phyloP scores from a whole-genome alignment of 2,329 filamentous ascomycete species.

The Trichoderma sp. region DNA sequence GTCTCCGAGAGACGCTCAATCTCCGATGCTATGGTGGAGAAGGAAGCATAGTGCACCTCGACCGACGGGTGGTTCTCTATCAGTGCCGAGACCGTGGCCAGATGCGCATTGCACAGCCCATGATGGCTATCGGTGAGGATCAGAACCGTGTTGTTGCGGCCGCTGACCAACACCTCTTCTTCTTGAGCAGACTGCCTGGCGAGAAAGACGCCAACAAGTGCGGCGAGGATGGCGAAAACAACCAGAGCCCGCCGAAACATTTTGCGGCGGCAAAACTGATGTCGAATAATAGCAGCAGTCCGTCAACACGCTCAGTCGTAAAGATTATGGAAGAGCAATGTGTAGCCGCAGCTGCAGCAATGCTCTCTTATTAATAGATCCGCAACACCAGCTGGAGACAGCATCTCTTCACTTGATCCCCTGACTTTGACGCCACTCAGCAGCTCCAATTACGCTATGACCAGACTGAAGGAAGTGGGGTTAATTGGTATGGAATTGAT shows the following conservation, averaged over 20 bases:
- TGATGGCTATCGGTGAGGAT: constrained; percentile 33
- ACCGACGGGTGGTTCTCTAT: constrained; percentile 33
- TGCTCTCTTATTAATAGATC: neutral
- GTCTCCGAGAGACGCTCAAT: constrained; percentile 23
- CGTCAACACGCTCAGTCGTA: neutral
- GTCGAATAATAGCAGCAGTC: neutral
- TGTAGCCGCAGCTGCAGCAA: neutral
- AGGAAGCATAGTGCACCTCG: constrained; percentile 37
- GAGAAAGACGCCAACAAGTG: constrained; percentile 1
- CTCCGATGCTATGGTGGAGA: constrained; percentile 22
- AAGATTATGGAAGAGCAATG: neutral
- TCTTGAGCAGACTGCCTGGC: neutral
- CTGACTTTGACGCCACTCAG: neutral
- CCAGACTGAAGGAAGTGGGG: neutral
- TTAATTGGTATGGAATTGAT: no score
- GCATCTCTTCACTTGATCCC: neutral
- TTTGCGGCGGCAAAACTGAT: neutral
- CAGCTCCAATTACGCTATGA: neutral
- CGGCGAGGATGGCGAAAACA: neutral
- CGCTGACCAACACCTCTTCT: neutral
- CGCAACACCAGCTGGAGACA: neutral
- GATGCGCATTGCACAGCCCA: constrained; percentile 37
- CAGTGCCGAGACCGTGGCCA: constrained; percentile 35
- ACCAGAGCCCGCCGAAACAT: constrained; percentile 4
- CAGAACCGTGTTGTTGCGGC: constrained; percentile 33